Evolutionary conservation across 331 rosid species (phyloP).

Genomic region (Quercus phellos): DNA sequence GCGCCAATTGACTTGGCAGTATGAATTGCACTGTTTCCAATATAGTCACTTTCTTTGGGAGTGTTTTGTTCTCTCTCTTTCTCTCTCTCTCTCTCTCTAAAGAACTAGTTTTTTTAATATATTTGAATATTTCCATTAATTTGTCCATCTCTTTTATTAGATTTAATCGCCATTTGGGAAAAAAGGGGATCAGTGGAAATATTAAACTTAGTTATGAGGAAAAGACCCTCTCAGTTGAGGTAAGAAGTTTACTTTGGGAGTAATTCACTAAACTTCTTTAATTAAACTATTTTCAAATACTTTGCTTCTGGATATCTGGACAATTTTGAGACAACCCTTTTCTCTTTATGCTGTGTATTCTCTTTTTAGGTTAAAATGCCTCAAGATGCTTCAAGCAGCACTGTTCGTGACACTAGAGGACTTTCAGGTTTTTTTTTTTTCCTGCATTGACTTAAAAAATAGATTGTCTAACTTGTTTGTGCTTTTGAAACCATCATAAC

Average conservation of each 20-base stretch:
- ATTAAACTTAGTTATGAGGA: conserved; percentile 63
- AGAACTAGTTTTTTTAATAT: neutral
- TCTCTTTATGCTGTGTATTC: neutral
- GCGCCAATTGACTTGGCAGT: conserved; percentile 85
- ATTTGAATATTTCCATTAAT: neutral
- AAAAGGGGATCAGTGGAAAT: conserved; percentile 83
- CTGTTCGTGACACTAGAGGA: conserved; percentile 79
- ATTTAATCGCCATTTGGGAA: conserved; percentile 73
- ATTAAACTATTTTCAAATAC: neutral
- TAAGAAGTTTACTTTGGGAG: conserved; percentile 20
- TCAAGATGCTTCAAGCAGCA: conserved; percentile 77
- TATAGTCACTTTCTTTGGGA: neutral
- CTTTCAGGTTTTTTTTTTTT: conserved; percentile 61
- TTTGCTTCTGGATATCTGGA: neutral
- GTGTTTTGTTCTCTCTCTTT: neutral
- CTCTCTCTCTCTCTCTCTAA: neutral
- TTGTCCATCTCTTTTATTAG: conserved; percentile 31
- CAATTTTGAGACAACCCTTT: neutral
- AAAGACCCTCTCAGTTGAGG: conserved; percentile 78
- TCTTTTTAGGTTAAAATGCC: conserved; percentile 81
- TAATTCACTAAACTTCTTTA: neutral
- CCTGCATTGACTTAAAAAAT: neutral
- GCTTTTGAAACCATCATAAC: neutral
- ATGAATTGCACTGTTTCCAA: conserved; percentile 26
- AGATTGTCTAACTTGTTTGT: neutral